Conservation (phyloP, 2,329 filamentous ascomycete genomes). For the Pyrenophora teres region DNA sequence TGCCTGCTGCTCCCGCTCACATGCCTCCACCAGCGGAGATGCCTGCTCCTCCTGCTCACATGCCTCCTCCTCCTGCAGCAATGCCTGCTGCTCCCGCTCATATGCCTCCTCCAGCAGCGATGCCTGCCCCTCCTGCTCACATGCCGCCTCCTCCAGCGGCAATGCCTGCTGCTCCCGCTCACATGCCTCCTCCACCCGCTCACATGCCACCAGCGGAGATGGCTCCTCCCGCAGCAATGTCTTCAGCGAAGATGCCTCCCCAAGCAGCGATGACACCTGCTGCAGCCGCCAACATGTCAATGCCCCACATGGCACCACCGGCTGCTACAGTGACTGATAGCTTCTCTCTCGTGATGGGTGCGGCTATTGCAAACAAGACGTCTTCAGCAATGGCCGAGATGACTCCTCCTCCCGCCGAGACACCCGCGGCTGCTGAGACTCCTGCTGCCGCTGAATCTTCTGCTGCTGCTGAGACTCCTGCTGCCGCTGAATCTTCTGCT, state of each 20-base stretch:
- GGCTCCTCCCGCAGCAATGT: not conserved
- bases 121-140: not conserved
- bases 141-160: not conserved
- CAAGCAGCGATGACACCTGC: not conserved
- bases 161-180: not conserved
- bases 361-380: not conserved
- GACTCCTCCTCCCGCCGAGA: not conserved
- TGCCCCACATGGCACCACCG: slow-evolving; percentile 4
- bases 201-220: slow-evolving; percentile 2
- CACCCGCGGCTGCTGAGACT: not conserved
- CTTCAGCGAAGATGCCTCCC: not conserved
- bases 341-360: slow-evolving; percentile 13
- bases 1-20: not conserved
- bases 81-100: slow-evolving; percentile 3
- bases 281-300: not conserved
- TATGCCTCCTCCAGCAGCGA: not conserved
- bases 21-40: not conserved
- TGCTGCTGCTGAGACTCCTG: not conserved
- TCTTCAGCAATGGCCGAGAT: too few species aligned
- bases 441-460: not conserved
- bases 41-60: not conserved
- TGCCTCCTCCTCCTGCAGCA: not conserved
- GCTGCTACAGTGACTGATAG: slow-evolving; percentile 13
- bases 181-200: not conserved
- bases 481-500: not conserved